Evolutionary conservation across 169 alveolate species (phyloP).

Genomic region (Fabrea salina): DNA sequence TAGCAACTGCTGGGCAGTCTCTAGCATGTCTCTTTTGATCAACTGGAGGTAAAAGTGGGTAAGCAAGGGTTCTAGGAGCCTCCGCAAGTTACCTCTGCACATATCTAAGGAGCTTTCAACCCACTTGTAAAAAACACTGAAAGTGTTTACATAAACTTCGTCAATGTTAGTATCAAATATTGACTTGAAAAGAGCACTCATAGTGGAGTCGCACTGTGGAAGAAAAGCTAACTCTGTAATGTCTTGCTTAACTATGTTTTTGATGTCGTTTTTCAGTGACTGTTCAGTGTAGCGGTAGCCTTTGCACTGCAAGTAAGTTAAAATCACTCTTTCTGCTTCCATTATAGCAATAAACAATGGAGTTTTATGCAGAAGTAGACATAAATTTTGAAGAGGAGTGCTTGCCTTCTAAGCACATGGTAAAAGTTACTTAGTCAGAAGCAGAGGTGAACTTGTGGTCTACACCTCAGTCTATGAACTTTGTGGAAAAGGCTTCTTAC

Average conservation of each 20-base stretch:
- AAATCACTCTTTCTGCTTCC: slow-evolving; percentile 33
- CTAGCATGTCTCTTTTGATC: background rate
- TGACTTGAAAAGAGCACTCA: background rate
- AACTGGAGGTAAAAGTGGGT: background rate
- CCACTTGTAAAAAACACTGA: background rate
- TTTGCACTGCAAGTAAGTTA: background rate
- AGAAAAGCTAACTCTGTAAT: background rate
- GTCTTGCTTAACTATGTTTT: background rate
- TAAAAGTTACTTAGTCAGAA: too few species aligned
- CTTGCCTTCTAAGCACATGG: too few species aligned
- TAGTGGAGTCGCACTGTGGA: background rate
- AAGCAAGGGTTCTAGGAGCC: background rate
- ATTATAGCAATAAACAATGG: too few species aligned
- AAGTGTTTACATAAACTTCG: background rate
- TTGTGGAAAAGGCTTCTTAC: too few species aligned
- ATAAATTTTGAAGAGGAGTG: too few species aligned
- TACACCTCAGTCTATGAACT: too few species aligned
- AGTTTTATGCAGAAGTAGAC: too few species aligned
- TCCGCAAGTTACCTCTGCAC: slow-evolving; percentile 1
- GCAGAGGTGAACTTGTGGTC: too few species aligned
- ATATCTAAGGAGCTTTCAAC: background rate
- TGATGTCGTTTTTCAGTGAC: background rate
- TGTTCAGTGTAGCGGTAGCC: slow-evolving; percentile 1
- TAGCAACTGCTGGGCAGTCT: slow-evolving; percentile 1
- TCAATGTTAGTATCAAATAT: background rate